Percentiles rank a stretch among this genome's conserved stretches.
Evolutionary conservation across 108 stramenopile species (phyloP).

Genomic region (Nitzschia sp.): DNA sequence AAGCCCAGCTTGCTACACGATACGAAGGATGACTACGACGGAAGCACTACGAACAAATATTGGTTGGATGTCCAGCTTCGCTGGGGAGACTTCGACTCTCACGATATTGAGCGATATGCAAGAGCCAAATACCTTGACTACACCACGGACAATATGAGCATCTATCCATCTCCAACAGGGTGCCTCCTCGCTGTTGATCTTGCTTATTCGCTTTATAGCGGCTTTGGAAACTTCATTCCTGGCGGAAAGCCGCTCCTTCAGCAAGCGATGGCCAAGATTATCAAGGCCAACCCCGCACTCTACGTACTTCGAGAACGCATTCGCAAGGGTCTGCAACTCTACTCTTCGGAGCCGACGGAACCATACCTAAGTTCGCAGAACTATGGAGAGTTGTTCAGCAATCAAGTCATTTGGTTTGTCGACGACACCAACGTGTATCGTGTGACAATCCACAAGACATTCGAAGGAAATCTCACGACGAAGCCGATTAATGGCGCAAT

Average conservation of each 20-base stretch:
- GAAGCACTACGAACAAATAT: constrained; percentile 95
- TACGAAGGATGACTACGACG: constrained; percentile 95
- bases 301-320: constrained; percentile 99
- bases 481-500: constrained; percentile 99
- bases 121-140: constrained; percentile 99
- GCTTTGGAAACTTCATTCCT: constrained; percentile 97
- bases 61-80: constrained; percentile 99
- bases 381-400: constrained; percentile 98
- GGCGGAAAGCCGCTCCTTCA: constrained; percentile 98
- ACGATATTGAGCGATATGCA: constrained; percentile 98
- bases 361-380: constrained; percentile 98
- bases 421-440: constrained; percentile 99
- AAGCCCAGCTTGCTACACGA: constrained; percentile 98
- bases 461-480: constrained; percentile 98
- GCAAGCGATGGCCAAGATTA: constrained; percentile 99
- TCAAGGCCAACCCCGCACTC: constrained; percentile 99
- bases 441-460: constrained; percentile 99
- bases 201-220: constrained; percentile 97
- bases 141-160: constrained; percentile 99
- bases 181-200: constrained; percentile 95
- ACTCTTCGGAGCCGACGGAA: constrained; percentile 99
- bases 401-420: constrained; percentile 99
- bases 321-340: constrained; percentile 98
- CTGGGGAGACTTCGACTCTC: constrained; percentile 99
- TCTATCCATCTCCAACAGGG: constrained; percentile 98